Percentiles rank a stretch among this genome's conserved stretches.
Conservation (phyloP, 1,139 yeast genomes). For the Saccharomyces pastorianus region DNA sequence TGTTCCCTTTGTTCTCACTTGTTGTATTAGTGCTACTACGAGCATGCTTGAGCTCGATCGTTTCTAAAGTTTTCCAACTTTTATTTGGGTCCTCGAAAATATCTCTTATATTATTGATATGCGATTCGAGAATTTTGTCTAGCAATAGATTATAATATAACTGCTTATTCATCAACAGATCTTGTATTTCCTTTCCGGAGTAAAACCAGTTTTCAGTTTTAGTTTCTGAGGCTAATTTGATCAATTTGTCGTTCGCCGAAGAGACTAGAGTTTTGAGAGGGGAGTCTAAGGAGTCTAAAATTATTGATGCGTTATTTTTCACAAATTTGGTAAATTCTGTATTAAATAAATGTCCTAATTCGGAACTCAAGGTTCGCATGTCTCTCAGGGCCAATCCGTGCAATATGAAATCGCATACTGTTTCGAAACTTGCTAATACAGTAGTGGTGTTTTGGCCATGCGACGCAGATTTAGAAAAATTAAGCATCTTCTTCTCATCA, state of each 20-base stretch:
- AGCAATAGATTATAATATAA: slow-evolving; percentile 19
- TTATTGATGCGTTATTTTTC: slow-evolving; percentile 17
- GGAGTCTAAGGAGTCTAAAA: slow-evolving; percentile 13
- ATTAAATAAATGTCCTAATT: slow-evolving; percentile 16
- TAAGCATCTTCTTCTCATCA: not conserved
- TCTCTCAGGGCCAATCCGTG: slow-evolving; percentile 6
- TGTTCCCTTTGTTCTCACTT: not conserved
- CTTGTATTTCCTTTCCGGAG: slow-evolving; percentile 14
- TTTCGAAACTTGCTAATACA: slow-evolving; percentile 11
- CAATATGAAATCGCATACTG: slow-evolving; percentile 14
- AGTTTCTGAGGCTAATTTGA: slow-evolving; percentile 8
- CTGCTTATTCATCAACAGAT: slow-evolving; percentile 18
- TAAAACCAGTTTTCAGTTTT: slow-evolving; percentile 13
- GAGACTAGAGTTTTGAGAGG: slow-evolving; percentile 8
- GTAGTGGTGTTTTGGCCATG: not conserved
- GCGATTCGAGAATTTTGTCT: slow-evolving; percentile 21
- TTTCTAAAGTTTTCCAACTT: slow-evolving; percentile 6
- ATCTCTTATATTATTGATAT: slow-evolving; percentile 14
- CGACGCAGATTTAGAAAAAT: not conserved
- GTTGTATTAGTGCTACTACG: not conserved
- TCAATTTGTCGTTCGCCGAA: slow-evolving; percentile 11
- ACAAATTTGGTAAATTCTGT: slow-evolving; percentile 22
- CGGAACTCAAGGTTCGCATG: slow-evolving; percentile 6
- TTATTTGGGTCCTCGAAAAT: slow-evolving; percentile 10
- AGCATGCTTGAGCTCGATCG: not conserved